phyloP scores from a whole-genome alignment of 306 rosid genomes.

The Lupinus albus region DNA sequence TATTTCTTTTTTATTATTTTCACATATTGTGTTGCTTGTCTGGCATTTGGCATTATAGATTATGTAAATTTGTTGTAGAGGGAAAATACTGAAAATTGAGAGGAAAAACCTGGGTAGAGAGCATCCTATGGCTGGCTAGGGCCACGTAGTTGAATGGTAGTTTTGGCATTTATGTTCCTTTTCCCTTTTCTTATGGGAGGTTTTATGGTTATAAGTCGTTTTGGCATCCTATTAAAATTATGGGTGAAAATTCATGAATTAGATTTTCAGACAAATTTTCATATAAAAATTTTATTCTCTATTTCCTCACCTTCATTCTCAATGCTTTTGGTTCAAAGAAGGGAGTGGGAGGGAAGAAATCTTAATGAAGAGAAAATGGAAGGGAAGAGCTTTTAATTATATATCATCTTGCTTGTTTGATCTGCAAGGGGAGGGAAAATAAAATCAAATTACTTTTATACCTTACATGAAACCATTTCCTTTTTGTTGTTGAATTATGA shows the following conservation, averaged over 20 bases:
- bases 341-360: too few species aligned
- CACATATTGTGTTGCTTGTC: slow-evolving; percentile 52
- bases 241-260: not conserved
- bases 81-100: slow-evolving; percentile 38
- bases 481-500: too few species aligned
- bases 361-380: too few species aligned
- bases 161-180: slow-evolving; percentile 12
- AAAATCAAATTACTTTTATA: too few species aligned
- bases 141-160: not conserved
- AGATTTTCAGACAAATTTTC: not conserved
- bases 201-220: slow-evolving; percentile 2
- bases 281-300: not conserved
- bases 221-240: not conserved
- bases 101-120: slow-evolving; percentile 24
- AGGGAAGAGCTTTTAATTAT: too few species aligned
- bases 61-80: slow-evolving; percentile 68
- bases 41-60: slow-evolving; percentile 50
- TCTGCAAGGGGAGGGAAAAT: too few species aligned
- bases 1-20: slow-evolving; percentile 38
- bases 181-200: not conserved
- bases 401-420: too few species aligned
- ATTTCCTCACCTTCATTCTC: not conserved
- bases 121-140: slow-evolving; percentile 27
- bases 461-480: too few species aligned
- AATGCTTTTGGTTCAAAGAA: too few species aligned